These are phyloP conservation scores for Solanum phureja DNA, from an alignment of 257 asterid species.

Conservation along the genomic window DNA sequence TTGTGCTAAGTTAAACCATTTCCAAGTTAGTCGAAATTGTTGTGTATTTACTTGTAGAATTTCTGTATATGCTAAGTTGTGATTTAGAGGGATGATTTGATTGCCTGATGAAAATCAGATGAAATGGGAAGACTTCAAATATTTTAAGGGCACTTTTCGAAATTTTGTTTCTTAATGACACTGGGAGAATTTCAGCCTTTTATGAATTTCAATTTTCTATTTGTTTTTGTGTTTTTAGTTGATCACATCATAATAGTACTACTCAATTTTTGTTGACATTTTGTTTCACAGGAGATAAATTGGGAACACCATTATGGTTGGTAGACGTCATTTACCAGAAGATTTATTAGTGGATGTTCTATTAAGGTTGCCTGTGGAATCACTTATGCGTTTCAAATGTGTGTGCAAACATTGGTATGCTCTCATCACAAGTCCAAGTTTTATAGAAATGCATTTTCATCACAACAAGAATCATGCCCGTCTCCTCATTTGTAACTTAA, in stretches of 20 bases:
- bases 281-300: not conserved
- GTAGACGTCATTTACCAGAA: conserved; percentile 4
- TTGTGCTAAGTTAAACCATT: not conserved
- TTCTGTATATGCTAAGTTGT: not conserved
- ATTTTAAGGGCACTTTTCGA: not conserved
- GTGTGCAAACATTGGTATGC: conserved; percentile 32
- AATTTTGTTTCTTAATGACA: not conserved
- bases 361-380: conserved; percentile 26
- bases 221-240: not conserved
- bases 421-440: conserved; percentile 21
- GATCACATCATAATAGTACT: not conserved
- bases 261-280: not conserved
- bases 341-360: conserved; percentile 25
- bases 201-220: not conserved
- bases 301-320: not conserved
- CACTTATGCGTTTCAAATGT: conserved; percentile 22
- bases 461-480: conserved; percentile 15
- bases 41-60: not conserved
- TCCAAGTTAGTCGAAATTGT: not conserved
- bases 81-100: not conserved
- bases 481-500: conserved; percentile 19
- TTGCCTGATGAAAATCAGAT: no score
- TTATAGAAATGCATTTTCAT: conserved; percentile 14
- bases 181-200: not conserved
- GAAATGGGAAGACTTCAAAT: not conserved